Evolutionary conservation across 2,329 filamentous ascomycete genomes (phyloP), one percentile per base, ranked within the genome.

Genomic region (Sarocladiaceae sp.): DNA sequence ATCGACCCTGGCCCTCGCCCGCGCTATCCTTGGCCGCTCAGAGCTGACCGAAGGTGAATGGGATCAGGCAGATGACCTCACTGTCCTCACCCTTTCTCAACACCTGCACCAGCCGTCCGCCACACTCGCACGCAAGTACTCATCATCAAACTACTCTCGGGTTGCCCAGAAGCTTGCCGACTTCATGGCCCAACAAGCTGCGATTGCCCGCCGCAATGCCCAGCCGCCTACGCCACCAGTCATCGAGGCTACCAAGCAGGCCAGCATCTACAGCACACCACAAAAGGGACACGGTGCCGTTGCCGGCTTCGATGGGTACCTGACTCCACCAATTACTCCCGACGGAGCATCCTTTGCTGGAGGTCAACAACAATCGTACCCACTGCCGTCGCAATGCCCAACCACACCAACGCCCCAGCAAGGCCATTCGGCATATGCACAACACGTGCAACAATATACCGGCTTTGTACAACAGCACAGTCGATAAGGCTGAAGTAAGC

Each of bases 301-400:
- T n/a, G 72, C 80, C 50, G 78, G 84, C 57, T 82, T 84, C 33
- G 80, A 90, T 58, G 90, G 89, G 53, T 91, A 91, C 69, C 80
- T 92, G 59, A 94, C 90, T 15, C 90, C 90, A 23, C 90, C 90
- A 1, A 93, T 94, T 65, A 94, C 90, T 0, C 90, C 90, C 4
- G 89, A 93, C 56, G 81, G 83, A 7, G 75, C 79, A 50, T 75
- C 73, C 59, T 83, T 83, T 51, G 72, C 67, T 47, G 67, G 71
- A 46, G 67, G 70, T 60, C 65, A 68, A 48, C 77, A 77, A 62
- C 77, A 80, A 49, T 64, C 60, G 3, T 78, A 78, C 58, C 66
- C 70, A 22, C 51, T 76, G 26, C 74, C 78, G 17, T 75, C 78
- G 20, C 73, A 82, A 52, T 84, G 81, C 60, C 83, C 83, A 0